These are phyloP conservation scores for Tephrocybe rancida DNA, from an alignment of 768 basidiomycete species.

Conservation along the genomic window DNA sequence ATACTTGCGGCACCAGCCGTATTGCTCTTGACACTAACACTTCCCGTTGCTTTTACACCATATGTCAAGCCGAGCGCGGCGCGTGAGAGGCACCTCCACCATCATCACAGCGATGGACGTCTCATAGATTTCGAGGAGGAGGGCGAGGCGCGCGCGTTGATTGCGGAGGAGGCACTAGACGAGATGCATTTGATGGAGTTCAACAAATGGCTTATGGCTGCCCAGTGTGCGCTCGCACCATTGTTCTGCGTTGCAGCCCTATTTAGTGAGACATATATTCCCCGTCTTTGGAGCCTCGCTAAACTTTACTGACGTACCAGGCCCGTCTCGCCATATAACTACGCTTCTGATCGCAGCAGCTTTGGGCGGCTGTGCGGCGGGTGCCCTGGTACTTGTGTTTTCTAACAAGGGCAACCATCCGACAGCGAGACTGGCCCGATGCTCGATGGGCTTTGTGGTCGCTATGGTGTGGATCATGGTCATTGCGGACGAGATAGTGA, in stretches of 20 bases:
- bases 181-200: conserved; percentile 66
- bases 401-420: conserved; percentile 60
- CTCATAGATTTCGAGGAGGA: conserved; percentile 79
- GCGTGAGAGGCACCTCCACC: conserved; percentile 41
- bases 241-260: conserved; percentile 74
- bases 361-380: conserved; percentile 55
- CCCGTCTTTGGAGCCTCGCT: not conserved
- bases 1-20: conserved; percentile 88
- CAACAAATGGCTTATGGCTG: conserved; percentile 84
- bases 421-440: conserved; percentile 67
- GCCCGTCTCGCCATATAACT: conserved; percentile 40
- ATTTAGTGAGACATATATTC: conserved; percentile 62
- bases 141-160: conserved; percentile 64
- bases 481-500: conserved; percentile 94
- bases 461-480: conserved; percentile 98
- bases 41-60: conserved; percentile 84
- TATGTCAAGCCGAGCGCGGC: conserved; percentile 37
- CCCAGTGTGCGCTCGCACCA: conserved; percentile 83
- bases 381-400: conserved; percentile 59
- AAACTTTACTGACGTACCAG: conserved; percentile 32
- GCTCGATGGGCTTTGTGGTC: conserved; percentile 89
- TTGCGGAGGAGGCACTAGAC: conserved; percentile 74
- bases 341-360: conserved; percentile 59
- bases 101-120: conserved; percentile 37
- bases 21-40: conserved; percentile 80